These are phyloP conservation scores for Hymenoscyphus occultus DNA, from an alignment of 2,329 filamentous ascomycete genomes.

Conservation along the genomic window DNA sequence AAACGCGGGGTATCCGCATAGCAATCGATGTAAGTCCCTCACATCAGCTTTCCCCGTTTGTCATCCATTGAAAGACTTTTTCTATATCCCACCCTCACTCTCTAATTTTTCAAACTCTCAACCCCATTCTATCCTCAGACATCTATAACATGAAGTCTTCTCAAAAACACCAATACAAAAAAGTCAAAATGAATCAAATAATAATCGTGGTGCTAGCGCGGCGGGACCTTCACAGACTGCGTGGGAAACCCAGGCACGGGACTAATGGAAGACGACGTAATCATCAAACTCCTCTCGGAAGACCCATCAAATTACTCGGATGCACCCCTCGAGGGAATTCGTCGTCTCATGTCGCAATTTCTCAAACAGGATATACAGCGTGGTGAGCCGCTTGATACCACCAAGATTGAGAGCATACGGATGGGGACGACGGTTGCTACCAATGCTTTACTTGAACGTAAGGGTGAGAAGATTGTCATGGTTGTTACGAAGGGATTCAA, in stretches of 20 bases:
- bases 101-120: background rate
- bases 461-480: constrained; percentile 68
- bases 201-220: constrained; percentile 49
- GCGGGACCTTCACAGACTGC: constrained; percentile 91
- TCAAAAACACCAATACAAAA: background rate
- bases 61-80: background rate
- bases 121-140: background rate
- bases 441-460: constrained; percentile 70
- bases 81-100: background rate
- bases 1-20: constrained; percentile 62
- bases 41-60: background rate
- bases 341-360: constrained; percentile 44
- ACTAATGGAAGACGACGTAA: constrained; percentile 68
- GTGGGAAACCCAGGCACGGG: constrained; percentile 74
- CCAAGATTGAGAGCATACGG: constrained; percentile 64
- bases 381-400: constrained; percentile 50
- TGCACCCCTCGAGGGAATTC: constrained; percentile 72
- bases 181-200: background rate
- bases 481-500: constrained; percentile 70
- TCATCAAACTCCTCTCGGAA: constrained; percentile 86
- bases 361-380: constrained; percentile 46
- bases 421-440: constrained; percentile 77
- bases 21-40: constrained; percentile 49
- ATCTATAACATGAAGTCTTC: background rate
- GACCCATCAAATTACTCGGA: constrained; percentile 89